Base-by-base conservation (phyloP, 1,139 yeast species). In the Blastobotrys apis region DNA sequence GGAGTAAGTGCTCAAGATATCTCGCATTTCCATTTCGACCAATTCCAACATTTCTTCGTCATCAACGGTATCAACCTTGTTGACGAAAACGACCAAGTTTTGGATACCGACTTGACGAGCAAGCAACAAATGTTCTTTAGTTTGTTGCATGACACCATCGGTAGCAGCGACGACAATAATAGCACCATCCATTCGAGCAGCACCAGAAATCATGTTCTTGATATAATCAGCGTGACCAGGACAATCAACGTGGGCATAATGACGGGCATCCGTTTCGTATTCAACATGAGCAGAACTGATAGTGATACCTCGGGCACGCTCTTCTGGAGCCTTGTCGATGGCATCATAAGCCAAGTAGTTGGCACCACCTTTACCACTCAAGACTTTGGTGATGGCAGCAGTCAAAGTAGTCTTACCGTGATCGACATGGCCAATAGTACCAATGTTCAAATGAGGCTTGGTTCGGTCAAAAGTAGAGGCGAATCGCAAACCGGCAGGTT, bases 11-110 rank as follows among this genome's bases (percentile, higher is more conserved):
- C 81, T 65, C 67, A 92, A 77, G 58, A 92, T 77, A 68, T 92
- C 98, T 75, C 99, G 86, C 97, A 92, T 94, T 78, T 92, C 99
- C 99, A 92, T 92, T 75, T 92, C 98, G 59, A 94, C 99, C 62
- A 94, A 83, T 75, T 94, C 99, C 71, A 92, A 79, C 97, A 92
- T 94, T 77, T 92, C 99, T 56, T 95, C 95, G 69, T 92, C 99
- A 67, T 92, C 97, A 65, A 92, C 81, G 57, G 95, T 85, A 69
- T 92, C 98, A 59, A 92, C 94, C 77, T 92, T 92, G 84, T 92
- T 92, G 53, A 94, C 97, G 60, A 85, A 92, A 44, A 92, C 99
- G 69, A 92, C 97, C 67, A 92, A 80, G 72, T 88, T 79, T 74
- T 92, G 95, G 58, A 92, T 95, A 78, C 99, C 99, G 66, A 92